Evolutionary conservation across 2,329 filamentous ascomycete species (phyloP).

Genomic region (Fonsecaea nubica): DNA sequence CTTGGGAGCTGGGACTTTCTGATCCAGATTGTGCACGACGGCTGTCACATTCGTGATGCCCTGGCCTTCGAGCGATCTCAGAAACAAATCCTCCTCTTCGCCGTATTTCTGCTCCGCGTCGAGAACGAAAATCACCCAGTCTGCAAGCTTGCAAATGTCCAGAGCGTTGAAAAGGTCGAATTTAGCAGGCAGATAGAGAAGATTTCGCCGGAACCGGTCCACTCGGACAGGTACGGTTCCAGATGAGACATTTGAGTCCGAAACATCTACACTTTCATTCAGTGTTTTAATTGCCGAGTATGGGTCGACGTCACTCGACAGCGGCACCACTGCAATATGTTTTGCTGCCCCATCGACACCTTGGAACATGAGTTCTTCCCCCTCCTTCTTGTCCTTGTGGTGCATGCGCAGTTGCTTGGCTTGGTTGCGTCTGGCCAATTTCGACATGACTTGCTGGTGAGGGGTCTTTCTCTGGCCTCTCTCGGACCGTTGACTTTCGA

Average conservation of each 20-base stretch:
- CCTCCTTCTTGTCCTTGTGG: slow-evolving; percentile 83
- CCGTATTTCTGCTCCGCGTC: slow-evolving; percentile 86
- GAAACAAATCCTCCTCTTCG: slow-evolving; percentile 78
- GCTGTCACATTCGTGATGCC: slow-evolving; percentile 93
- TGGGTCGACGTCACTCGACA: slow-evolving; percentile 75
- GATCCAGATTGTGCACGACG: slow-evolving; percentile 78
- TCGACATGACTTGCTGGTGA: slow-evolving; percentile 96
- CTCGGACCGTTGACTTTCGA: slow-evolving; percentile 67
- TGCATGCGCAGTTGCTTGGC: slow-evolving; percentile 84
- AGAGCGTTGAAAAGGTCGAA: slow-evolving; percentile 77
- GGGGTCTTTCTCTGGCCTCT: slow-evolving; percentile 80
- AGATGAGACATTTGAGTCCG: slow-evolving; percentile 66
- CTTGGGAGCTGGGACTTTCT: slow-evolving; percentile 79
- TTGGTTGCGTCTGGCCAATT: slow-evolving; percentile 93
- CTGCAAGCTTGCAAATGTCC: slow-evolving; percentile 85
- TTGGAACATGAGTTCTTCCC: slow-evolving; percentile 80
- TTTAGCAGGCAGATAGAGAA: slow-evolving; percentile 80
- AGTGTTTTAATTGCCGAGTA: slow-evolving; percentile 71
- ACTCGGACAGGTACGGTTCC: slow-evolving; percentile 70
- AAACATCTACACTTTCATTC: slow-evolving; percentile 80
- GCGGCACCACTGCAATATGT: slow-evolving; percentile 84
- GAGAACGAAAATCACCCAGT: slow-evolving; percentile 87
- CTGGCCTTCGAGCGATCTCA: slow-evolving; percentile 88
- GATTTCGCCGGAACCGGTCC: slow-evolving; percentile 92
- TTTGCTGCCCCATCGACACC: slow-evolving; percentile 86